A percentile compares a stretch with the other conserved stretches of the same genome.
phyloP scores from a whole-genome alignment of 2,329 filamentous ascomycete species.

The Trichoderma sp. region DNA sequence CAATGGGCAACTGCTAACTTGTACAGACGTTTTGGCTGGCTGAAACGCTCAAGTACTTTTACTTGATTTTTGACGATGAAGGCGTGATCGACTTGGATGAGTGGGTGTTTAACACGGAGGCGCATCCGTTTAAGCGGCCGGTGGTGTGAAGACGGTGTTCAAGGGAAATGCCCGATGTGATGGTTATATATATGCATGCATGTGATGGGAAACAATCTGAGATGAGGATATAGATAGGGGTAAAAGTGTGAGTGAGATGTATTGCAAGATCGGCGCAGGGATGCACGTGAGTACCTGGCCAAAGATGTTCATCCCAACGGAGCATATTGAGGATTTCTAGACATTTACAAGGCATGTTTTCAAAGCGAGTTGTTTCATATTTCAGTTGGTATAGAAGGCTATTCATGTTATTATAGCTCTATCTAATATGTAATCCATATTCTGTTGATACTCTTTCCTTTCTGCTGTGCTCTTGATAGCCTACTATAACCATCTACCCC shows the following conservation, averaged over 20 bases:
- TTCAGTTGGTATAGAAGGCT: background rate
- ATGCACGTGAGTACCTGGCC: background rate
- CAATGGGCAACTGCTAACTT: background rate
- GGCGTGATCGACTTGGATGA: constrained; percentile 65
- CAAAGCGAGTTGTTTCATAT: background rate
- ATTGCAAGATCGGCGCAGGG: background rate
- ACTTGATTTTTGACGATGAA: constrained; percentile 66
- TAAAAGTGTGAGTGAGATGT: background rate
- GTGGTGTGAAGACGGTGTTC: background rate
- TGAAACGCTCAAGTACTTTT: constrained; percentile 78
- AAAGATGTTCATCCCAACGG: background rate
- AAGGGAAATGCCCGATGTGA: background rate
- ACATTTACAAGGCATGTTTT: background rate
- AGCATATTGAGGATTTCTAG: background rate
- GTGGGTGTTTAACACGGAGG: constrained; percentile 63
- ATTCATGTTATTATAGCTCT: background rate
- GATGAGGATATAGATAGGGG: background rate
- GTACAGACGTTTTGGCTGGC: constrained; percentile 65
- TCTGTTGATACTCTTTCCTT: background rate
- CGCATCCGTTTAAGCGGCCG: constrained; percentile 47
- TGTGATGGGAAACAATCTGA: background rate
- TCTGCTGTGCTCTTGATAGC: background rate
- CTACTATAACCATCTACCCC: background rate
- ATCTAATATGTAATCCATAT: background rate
- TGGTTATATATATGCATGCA: background rate